A percentile compares a stretch with the other conserved stretches of the same genome.
These are phyloP conservation scores for Aspergillus sp. DNA, from an alignment of 2,329 filamentous ascomycete species.

Conservation along the genomic window DNA sequence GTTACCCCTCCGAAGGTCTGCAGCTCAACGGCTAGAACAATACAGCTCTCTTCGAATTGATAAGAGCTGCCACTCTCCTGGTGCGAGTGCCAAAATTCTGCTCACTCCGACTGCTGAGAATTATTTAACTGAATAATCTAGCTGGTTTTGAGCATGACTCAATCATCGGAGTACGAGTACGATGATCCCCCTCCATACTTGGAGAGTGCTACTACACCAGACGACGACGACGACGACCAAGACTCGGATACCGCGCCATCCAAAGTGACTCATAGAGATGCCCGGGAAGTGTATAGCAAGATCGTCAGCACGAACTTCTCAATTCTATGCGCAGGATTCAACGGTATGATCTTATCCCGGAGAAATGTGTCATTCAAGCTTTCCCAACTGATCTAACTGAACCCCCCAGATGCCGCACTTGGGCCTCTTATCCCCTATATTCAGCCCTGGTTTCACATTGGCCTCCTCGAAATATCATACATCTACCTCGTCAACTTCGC, in stretches of 20 bases:
- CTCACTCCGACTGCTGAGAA: no score
- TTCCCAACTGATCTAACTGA: not conserved
- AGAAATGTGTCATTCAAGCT: not conserved
- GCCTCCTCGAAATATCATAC: slow-evolving; percentile 22
- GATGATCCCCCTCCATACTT: slow-evolving; percentile 2
- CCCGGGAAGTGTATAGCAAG: slow-evolving; percentile 19
- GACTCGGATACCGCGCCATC: slow-evolving; percentile 2
- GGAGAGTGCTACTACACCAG: not conserved
- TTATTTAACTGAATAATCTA: not conserved
- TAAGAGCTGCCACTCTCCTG: not conserved
- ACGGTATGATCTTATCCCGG: slow-evolving; percentile 13
- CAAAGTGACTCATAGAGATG: slow-evolving; percentile 9
- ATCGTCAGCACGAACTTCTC: slow-evolving; percentile 23
- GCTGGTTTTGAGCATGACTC: not conserved
- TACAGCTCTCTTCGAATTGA: not conserved
- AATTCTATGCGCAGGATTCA: slow-evolving; percentile 19
- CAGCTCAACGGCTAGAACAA: not conserved
- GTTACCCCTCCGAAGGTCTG: not conserved
- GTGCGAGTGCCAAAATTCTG: no score
- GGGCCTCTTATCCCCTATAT: slow-evolving; percentile 26
- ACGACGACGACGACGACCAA: not conserved
- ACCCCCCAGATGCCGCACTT: slow-evolving; percentile 20
- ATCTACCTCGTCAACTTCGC: slow-evolving; percentile 25
- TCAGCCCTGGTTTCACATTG: slow-evolving; percentile 22
- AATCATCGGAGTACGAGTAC: not conserved